Conservation (phyloP, 2,329 filamentous ascomycete genomes). For the Xylaria polymorpha region DNA sequence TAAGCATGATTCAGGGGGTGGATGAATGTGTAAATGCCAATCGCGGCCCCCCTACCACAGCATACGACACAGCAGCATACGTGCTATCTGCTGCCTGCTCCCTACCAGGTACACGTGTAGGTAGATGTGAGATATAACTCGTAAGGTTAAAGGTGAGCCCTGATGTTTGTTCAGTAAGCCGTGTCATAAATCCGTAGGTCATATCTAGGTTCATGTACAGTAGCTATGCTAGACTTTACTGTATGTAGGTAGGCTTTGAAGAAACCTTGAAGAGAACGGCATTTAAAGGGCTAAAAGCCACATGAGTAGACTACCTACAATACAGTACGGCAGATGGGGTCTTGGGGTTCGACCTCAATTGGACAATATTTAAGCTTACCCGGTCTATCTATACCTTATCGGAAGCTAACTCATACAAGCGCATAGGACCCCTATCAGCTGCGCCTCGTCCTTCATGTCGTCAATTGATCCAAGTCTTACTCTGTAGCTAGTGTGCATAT, state of each 20-base stretch:
- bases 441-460: slow-evolving; percentile 19
- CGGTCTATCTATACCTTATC: slow-evolving; percentile 4
- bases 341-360: slow-evolving; percentile 10
- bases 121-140: not conserved
- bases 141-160: not conserved
- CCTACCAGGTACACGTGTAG: not conserved
- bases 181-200: not conserved
- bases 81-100: not conserved
- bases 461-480: slow-evolving; percentile 7
- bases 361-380: slow-evolving; percentile 6
- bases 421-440: slow-evolving; percentile 27
- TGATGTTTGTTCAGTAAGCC: not conserved
- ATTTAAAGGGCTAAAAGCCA: not conserved
- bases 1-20: slow-evolving; percentile 39
- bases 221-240: not conserved
- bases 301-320: not conserved
- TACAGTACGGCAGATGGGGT: not conserved
- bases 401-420: slow-evolving; percentile 1
- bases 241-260: not conserved
- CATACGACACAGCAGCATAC: not conserved
- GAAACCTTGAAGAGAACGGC: not conserved
- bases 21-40: slow-evolving; percentile 19
- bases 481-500: not conserved
- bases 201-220: not conserved
- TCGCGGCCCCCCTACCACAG: not conserved